These are phyloP conservation scores for Lactifluus hygrophoroides DNA, from an alignment of 768 basidiomycete genomes.

Conservation along the genomic window DNA sequence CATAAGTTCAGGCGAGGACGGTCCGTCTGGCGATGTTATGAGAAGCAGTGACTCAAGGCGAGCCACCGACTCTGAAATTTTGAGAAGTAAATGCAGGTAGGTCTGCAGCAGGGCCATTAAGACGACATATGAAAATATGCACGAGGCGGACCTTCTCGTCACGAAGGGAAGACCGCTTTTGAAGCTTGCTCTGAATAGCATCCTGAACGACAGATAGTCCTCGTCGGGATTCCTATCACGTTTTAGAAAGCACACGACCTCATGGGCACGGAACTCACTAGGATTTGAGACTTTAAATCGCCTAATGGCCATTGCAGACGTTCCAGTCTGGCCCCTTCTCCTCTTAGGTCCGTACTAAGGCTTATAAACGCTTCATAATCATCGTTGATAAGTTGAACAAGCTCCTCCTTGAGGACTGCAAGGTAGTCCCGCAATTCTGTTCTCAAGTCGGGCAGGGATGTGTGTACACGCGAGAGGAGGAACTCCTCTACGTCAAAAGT, in stretches of 20 bases:
- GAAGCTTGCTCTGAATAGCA: slow-evolving; percentile 70
- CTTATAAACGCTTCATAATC: slow-evolving; percentile 98
- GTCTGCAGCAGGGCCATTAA: slow-evolving; percentile 38
- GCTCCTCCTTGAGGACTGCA: slow-evolving; percentile 77
- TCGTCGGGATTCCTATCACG: slow-evolving; percentile 46
- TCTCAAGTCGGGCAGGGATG: slow-evolving; percentile 81
- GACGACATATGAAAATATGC: slow-evolving; percentile 5
- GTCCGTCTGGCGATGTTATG: slow-evolving; percentile 46
- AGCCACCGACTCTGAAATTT: slow-evolving; percentile 85
- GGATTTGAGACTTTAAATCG: slow-evolving; percentile 53
- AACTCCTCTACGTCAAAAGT: slow-evolving; percentile 80
- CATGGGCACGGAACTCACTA: slow-evolving; percentile 39
- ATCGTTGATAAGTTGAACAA: slow-evolving; percentile 92
- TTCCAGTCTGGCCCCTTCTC: slow-evolving; percentile 68
- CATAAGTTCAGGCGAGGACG: slow-evolving; percentile 29
- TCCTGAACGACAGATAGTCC: slow-evolving; percentile 61
- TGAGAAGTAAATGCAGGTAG: slow-evolving; percentile 77
- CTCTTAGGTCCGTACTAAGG: slow-evolving; percentile 84
- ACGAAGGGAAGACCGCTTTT: slow-evolving; percentile 62
- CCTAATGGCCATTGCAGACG: slow-evolving; percentile 60
- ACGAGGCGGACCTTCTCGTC: slow-evolving; percentile 66
- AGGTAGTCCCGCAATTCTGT: slow-evolving; percentile 83
- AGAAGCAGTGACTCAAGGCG: slow-evolving; percentile 81
- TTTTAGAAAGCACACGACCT: not conserved
- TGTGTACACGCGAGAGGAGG: slow-evolving; percentile 76